Evolutionary conservation across 2,329 filamentous ascomycete genomes (phyloP).

Genomic region (Beauveria asiatica): DNA sequence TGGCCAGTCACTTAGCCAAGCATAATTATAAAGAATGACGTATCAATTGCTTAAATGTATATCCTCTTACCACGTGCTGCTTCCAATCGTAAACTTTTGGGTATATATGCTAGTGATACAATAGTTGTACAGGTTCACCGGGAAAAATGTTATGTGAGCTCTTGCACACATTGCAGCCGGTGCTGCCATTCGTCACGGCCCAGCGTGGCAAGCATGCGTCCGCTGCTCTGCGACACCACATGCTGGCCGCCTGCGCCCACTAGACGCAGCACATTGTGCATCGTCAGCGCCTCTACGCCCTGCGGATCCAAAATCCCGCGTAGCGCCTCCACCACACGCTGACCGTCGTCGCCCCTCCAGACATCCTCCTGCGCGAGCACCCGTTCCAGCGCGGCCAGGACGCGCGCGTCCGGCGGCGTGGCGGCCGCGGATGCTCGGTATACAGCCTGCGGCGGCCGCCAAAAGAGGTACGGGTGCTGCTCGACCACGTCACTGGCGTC

Average conservation of each 20-base stretch:
- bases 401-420: constrained; percentile 13
- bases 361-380: constrained; percentile 14
- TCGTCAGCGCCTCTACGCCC: constrained; percentile 12
- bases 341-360: constrained; percentile 7
- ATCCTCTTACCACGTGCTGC: too few species aligned
- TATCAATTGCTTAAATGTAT: neutral
- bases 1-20: neutral
- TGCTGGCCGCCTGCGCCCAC: constrained; percentile 23
- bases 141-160: neutral
- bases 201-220: constrained; percentile 24
- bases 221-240: constrained; percentile 21
- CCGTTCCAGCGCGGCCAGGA: constrained; percentile 19
- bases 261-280: constrained; percentile 25
- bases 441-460: constrained; percentile 24
- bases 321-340: constrained; percentile 14
- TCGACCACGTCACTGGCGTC: constrained; percentile 16
- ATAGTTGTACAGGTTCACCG: neutral
- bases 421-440: constrained; percentile 22
- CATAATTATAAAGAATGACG: constrained; percentile 2
- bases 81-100: neutral
- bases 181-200: constrained; percentile 27
- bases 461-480: constrained; percentile 30
- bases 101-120: constrained; percentile 4
- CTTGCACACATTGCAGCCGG: constrained; percentile 15
- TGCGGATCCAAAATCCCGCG: constrained; percentile 12